Evolutionary conservation across 2,329 filamentous ascomycete genomes (phyloP).

Genomic region (Capronia americana): DNA sequence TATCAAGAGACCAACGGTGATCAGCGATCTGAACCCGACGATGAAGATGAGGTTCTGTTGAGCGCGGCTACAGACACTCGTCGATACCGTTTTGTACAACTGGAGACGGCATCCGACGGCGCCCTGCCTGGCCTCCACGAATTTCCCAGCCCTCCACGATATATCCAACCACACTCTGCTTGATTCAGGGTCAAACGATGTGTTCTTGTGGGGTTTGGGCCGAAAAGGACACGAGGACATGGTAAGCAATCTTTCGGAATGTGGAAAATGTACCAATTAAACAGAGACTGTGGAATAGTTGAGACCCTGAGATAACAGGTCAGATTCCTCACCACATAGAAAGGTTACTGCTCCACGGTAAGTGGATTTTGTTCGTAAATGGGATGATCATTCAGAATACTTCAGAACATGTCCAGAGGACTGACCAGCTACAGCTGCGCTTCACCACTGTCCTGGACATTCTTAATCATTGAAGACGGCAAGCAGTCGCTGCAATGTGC

Average conservation of each 20-base stretch:
- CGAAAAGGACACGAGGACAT: not conserved
- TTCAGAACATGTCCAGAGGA: not conserved
- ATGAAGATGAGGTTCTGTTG: not conserved
- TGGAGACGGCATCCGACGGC: constrained; percentile 3
- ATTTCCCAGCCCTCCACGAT: not conserved
- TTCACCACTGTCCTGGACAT: not conserved
- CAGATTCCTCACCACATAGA: not conserved
- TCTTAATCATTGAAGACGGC: not conserved
- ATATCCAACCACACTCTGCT: not conserved
- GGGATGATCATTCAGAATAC: not conserved
- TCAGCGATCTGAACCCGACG: not conserved
- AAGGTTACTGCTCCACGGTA: not conserved
- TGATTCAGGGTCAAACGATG: not conserved
- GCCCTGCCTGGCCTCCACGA: not conserved
- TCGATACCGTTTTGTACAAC: not conserved
- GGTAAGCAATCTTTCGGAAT: not conserved
- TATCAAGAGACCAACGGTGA: not conserved
- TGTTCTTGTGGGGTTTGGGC: not conserved
- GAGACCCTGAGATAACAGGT: not conserved
- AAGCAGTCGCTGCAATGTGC: not conserved
- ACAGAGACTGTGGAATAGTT: not conserved
- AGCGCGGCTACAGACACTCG: not conserved
- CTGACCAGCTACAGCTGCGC: not conserved
- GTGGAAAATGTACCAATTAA: not conserved
- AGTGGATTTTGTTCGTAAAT: not conserved